phyloP scores from a whole-genome alignment of 2,329 filamentous ascomycete species.

The Penicillium oxalicum region DNA sequence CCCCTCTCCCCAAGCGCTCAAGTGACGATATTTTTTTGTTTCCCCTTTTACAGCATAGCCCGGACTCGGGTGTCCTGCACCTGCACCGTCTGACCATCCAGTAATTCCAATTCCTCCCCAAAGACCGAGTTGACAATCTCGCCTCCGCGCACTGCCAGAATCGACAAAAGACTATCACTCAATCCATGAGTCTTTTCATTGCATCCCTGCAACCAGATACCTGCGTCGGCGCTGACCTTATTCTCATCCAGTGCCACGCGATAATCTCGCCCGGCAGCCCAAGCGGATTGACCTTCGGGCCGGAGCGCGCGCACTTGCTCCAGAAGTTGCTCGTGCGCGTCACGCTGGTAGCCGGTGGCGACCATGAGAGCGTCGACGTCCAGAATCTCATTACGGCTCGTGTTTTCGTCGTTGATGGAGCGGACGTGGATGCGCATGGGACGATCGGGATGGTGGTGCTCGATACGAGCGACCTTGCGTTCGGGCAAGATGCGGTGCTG shows the following conservation, averaged over 20 bases:
- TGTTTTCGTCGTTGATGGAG: slow-evolving; percentile 34
- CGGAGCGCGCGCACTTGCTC: slow-evolving; percentile 60
- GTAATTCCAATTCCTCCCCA: slow-evolving; percentile 32
- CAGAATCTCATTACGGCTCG: slow-evolving; percentile 52
- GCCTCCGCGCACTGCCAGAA: slow-evolving; percentile 67
- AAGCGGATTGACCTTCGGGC: slow-evolving; percentile 51
- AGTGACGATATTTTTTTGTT: no score
- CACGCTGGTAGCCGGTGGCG: slow-evolving; percentile 78
- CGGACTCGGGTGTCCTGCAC: slow-evolving; percentile 31
- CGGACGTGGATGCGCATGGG: slow-evolving; percentile 57
- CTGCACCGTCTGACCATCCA: slow-evolving; percentile 13
- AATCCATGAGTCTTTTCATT: slow-evolving; percentile 87
- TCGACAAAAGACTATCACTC: slow-evolving; percentile 75
- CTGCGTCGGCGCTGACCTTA: slow-evolving; percentile 64
- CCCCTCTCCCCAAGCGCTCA: no score
- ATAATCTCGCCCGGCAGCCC: slow-evolving; percentile 72
- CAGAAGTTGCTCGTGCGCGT: slow-evolving; percentile 73
- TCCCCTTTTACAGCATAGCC: slow-evolving; percentile 24
- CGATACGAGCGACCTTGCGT: slow-evolving; percentile 59
- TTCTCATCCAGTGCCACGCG: slow-evolving; percentile 63
- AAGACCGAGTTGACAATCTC: slow-evolving; percentile 76
- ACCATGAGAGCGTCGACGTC: slow-evolving; percentile 78
- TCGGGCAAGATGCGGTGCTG: slow-evolving; percentile 72
- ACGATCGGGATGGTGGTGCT: slow-evolving; percentile 46
- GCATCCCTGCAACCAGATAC: slow-evolving; percentile 89